A percentile compares a stretch with the other conserved stretches of the same genome.
These are phyloP conservation scores for Trichomonas gallinae DNA, from an alignment of 208 protist species.

Conservation along the genomic window DNA sequence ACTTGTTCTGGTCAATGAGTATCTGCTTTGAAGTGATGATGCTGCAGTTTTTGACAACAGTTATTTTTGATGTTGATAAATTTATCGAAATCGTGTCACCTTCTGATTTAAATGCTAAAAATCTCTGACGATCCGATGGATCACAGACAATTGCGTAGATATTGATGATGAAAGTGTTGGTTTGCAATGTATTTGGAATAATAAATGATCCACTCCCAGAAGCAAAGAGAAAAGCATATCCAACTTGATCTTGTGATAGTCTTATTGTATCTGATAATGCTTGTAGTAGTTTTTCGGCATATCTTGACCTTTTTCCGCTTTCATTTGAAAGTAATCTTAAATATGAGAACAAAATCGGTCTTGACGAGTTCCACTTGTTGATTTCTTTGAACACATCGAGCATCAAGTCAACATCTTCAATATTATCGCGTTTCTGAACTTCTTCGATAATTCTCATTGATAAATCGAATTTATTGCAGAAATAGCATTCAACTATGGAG, in stretches of 20 bases:
- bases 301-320: background rate
- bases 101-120: background rate
- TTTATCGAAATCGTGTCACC: background rate
- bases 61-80: background rate
- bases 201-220: background rate
- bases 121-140: background rate
- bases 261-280: background rate
- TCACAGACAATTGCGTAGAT: background rate
- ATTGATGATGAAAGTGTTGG: background rate
- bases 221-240: background rate
- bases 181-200: background rate
- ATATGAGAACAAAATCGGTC: background rate
- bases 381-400: background rate
- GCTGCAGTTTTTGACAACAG: background rate
- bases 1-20: background rate
- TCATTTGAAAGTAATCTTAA: background rate
- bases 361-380: background rate
- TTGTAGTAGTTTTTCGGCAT: background rate
- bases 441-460: background rate
- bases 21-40: background rate
- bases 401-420: background rate
- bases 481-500: background rate
- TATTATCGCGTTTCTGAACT: background rate
- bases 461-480: background rate
- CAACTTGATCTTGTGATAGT: background rate